These are phyloP conservation scores for Chamaecyparis obtusa DNA, from an alignment of 75 land plant species.

Conservation along the genomic window DNA sequence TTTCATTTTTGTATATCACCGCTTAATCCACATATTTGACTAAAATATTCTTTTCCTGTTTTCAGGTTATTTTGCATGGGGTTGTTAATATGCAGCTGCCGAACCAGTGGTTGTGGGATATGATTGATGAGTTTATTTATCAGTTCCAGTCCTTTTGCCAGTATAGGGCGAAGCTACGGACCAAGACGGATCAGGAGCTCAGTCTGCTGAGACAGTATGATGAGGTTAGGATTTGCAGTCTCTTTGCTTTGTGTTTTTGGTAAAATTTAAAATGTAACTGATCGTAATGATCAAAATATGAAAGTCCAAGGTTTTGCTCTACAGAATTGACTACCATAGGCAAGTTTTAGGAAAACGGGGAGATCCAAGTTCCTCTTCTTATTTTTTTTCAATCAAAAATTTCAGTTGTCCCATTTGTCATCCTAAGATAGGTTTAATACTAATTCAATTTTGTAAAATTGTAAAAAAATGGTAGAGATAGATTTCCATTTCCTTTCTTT, in stretches of 20 bases:
- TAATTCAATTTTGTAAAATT: neutral
- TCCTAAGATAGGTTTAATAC: neutral
- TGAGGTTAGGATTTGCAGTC: conserved; percentile 39
- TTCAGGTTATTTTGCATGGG: conserved; percentile 70
- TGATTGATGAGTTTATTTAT: conserved; percentile 97
- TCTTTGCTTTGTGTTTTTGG: neutral
- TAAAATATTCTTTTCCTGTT: neutral
- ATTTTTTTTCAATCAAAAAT: neutral
- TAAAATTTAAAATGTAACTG: neutral
- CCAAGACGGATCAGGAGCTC: conserved; percentile 87
- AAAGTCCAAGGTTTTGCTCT: neutral
- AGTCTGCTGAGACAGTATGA: conserved; percentile 67
- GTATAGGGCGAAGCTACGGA: conserved; percentile 89
- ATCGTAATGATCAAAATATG: neutral
- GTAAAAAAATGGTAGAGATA: too few relatives aligned
- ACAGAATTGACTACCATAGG: neutral
- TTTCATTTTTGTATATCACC: neutral
- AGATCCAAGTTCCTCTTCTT: neutral
- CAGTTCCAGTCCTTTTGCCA: conserved; percentile 97
- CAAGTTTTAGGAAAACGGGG: neutral
- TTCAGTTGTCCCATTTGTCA: neutral
- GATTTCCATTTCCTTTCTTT: too few relatives aligned
- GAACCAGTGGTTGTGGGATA: conserved; percentile 98
- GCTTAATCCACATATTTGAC: neutral
- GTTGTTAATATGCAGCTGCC: conserved; percentile 96